Base-by-base conservation (phyloP, 2,329 filamentous ascomycete species). In the Curvularia sp. region DNA sequence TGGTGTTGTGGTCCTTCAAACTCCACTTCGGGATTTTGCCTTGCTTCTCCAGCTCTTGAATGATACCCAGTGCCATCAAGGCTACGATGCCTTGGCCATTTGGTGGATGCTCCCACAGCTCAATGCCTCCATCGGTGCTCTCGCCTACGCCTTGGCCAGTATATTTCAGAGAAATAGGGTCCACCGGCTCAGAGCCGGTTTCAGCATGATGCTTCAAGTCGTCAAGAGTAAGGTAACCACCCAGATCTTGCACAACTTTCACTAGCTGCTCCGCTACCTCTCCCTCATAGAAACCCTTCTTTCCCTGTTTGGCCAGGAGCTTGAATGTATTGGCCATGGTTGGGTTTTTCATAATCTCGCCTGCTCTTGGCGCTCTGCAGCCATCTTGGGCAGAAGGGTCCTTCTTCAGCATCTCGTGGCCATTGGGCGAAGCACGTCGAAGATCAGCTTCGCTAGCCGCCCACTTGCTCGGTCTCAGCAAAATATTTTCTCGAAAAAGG, bases 51-150 rank as follows among this genome's bases (percentile, higher is more conserved):
- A 98, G 84, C 73, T 93, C 88, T 75, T 97, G 89, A 49, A 99
- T 82, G 65, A 98, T 96, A 1, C 95, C 95, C 0, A 99, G 82
- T 0, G 95, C 91, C 89, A 98, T 97, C 31, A 98, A 81, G 0
- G 95, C 95, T 2, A 98, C 91, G 64, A 98, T 93, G 1, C 95
- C 95, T 78, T 98, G 95, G 0, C 95, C 93, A 70, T 98, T 98
- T 8, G 95, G 95, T 35, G 94, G 93, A 74, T 98, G 94, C 73
- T 99, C 95, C 94, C 94, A 98, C 0, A 99, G 81, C 72, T 96
- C 88, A 42, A 97, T 84, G 9, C 88, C 87, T 12, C 83, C 80
- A 24, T 75, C 69, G 39, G 84, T 82, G 0, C 75, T 78, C 52
- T 83, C 78, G 1, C 75, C 80, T 22, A 87, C 81, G 18, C 82